Conservation (phyloP, 345 rosid genomes). For the thale cress (Arabidopsis thaliana) region DNA sequence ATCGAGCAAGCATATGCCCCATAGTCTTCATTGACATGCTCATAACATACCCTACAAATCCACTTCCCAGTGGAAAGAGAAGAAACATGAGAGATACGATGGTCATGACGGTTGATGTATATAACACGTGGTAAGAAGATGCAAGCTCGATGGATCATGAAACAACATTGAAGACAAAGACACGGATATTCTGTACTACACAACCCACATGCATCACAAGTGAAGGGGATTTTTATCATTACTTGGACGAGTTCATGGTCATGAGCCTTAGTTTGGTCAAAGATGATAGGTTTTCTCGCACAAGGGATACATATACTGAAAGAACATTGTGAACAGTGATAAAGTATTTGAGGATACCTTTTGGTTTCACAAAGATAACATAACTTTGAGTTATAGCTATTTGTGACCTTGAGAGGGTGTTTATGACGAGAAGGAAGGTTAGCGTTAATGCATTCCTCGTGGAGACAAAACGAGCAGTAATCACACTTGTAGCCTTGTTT, state of each 20-base stretch:
- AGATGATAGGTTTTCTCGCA: conserved; percentile 5
- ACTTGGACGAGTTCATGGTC: conserved; percentile 1
- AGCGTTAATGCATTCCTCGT: conserved; percentile 7
- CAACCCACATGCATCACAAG: conserved; percentile 19
- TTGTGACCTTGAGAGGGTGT: conserved; percentile 12
- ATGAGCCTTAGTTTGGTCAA: background rate
- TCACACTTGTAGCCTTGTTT: conserved; percentile 7
- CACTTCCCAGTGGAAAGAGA: background rate
- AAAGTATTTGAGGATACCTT: background rate
- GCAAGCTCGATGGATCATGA: conserved; percentile 9
- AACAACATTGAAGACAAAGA: background rate
- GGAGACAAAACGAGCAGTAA: background rate
- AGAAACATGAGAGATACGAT: background rate
- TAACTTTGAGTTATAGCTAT: rapidly evolving
- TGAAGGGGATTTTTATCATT: background rate
- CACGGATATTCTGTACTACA: background rate
- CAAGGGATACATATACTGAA: background rate
- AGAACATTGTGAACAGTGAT: background rate
- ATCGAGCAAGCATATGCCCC: background rate
- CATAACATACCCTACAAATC: background rate
- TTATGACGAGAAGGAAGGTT: conserved; percentile 27
- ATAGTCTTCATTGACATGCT: background rate
- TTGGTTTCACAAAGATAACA: background rate
- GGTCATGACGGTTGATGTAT: conserved; percentile 16
- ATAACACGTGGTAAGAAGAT: conserved; percentile 13